Evolutionary conservation across 192 early-diverging fungal species (phyloP).

Genomic region (Spinellus fusiger): DNA sequence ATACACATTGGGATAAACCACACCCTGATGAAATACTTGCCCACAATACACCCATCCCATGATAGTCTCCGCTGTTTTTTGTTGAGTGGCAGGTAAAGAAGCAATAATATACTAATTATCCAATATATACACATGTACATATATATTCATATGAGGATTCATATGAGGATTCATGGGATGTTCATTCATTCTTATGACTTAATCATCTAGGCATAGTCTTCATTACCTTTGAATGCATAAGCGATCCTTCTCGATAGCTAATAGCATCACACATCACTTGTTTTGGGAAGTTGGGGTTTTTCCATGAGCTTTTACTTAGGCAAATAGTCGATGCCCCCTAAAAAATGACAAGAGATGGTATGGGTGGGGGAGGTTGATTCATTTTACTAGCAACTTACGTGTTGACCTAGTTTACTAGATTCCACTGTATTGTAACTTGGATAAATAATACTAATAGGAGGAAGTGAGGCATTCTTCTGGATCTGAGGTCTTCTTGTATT

Average conservation of each 20-base stretch:
- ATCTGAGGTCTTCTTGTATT: neutral
- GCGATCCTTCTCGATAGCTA: constrained; percentile 22
- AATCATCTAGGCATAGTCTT: neutral
- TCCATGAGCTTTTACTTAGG: constrained; percentile 18
- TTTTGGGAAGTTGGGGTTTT: constrained; percentile 28
- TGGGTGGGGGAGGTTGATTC: neutral
- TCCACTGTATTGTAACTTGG: constrained; percentile 36
- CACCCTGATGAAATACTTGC: neutral
- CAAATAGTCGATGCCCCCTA: constrained; percentile 35
- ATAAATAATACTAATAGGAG: constrained; percentile 36
- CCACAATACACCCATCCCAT: neutral
- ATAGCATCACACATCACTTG: constrained; percentile 26
- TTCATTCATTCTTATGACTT: neutral
- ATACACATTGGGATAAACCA: neutral
- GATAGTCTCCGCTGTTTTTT: too few relatives aligned
- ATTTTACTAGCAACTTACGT: constrained; percentile 6
- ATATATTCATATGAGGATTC: too few relatives aligned
- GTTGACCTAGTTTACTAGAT: constrained; percentile 19
- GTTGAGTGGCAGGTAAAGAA: too few relatives aligned
- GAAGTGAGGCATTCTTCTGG: constrained; percentile 7
- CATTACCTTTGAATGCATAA: constrained; percentile 38
- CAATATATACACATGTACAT: too few relatives aligned
- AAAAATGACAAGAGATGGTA: neutral
- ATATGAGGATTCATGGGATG: neutral
- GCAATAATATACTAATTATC: too few relatives aligned